These are phyloP conservation scores for Nadsonia commutata DNA, from an alignment of 1,139 yeast genomes.

Conservation along the genomic window DNA sequence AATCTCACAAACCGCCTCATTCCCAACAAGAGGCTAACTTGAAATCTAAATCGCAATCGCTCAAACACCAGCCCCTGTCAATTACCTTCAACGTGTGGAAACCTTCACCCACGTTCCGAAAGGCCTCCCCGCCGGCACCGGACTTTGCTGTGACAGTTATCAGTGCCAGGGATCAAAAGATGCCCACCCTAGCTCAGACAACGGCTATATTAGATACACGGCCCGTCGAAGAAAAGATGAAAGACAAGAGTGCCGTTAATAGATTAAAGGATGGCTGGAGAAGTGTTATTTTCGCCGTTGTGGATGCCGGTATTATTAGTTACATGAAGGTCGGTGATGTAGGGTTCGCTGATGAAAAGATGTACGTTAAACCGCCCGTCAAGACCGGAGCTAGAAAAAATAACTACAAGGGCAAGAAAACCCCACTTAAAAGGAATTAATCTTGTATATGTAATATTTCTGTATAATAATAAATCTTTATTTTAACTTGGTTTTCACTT, in stretches of 20 bases:
- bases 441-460: too few species aligned
- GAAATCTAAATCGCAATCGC: neutral
- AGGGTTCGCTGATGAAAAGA: constrained; percentile 28
- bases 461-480: too few species aligned
- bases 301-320: constrained; percentile 60
- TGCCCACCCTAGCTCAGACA: constrained; percentile 37
- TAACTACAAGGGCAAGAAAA: neutral
- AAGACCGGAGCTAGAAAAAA: neutral
- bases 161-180: constrained; percentile 32
- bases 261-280: constrained; percentile 34
- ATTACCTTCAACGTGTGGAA: constrained; percentile 66
- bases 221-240: constrained; percentile 14
- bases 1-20: constrained; percentile 13
- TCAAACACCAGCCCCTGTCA: constrained; percentile 10
- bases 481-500: too few species aligned
- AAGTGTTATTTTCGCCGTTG: constrained; percentile 44
- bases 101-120: constrained; percentile 57
- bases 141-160: constrained; percentile 59
- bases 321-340: constrained; percentile 48
- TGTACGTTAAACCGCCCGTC: neutral
- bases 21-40: constrained; percentile 1
- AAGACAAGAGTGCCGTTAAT: constrained; percentile 20
- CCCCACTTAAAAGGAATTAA: too few species aligned
- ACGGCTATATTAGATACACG: constrained; percentile 20
- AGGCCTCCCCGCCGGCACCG: constrained; percentile 54